Conservation (phyloP, 352 stramenopile genomes). For the Globisporangium middletonii region DNA sequence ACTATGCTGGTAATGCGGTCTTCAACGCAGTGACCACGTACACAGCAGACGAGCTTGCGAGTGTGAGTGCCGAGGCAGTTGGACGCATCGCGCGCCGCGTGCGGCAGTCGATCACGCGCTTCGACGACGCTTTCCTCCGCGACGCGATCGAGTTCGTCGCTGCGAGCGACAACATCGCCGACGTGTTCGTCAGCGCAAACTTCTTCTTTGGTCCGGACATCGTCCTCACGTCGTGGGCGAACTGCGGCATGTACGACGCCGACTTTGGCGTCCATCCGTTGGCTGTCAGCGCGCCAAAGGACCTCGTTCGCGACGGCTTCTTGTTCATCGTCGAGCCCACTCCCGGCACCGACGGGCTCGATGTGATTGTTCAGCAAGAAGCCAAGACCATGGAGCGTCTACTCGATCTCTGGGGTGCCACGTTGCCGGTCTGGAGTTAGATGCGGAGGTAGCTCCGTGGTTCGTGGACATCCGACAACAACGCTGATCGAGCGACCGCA, state of each 20-base stretch:
- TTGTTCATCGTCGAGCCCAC: constrained; percentile 41
- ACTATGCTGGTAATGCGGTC: constrained; percentile 48
- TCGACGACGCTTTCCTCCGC: constrained; percentile 31
- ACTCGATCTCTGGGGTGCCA: constrained; percentile 18
- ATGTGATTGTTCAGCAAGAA: constrained; percentile 42
- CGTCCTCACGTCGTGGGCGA: constrained; percentile 53
- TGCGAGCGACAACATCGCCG: constrained; percentile 20
- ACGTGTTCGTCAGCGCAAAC: constrained; percentile 31
- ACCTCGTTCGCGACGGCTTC: constrained; percentile 38
- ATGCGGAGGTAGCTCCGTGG: no score
- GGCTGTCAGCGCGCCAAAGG: constrained; percentile 26
- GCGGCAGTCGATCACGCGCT: constrained; percentile 31
- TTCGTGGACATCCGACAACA: no score
- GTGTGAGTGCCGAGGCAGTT: constrained; percentile 12
- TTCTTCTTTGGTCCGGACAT: constrained; percentile 48
- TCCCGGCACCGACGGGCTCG: constrained; percentile 24
- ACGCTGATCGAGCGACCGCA: no score
- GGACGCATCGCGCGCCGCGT: constrained; percentile 28
- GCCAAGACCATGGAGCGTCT: constrained; percentile 28
- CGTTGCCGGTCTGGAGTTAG: constrained; percentile 9
- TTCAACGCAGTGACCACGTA: constrained; percentile 47
- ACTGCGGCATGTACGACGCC: constrained; percentile 60
- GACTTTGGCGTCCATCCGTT: constrained; percentile 34
- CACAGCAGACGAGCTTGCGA: constrained; percentile 18
- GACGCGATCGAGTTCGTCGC: constrained; percentile 49